Conservation (phyloP, 106 monocot species). For the Dendrobium nobile region DNA sequence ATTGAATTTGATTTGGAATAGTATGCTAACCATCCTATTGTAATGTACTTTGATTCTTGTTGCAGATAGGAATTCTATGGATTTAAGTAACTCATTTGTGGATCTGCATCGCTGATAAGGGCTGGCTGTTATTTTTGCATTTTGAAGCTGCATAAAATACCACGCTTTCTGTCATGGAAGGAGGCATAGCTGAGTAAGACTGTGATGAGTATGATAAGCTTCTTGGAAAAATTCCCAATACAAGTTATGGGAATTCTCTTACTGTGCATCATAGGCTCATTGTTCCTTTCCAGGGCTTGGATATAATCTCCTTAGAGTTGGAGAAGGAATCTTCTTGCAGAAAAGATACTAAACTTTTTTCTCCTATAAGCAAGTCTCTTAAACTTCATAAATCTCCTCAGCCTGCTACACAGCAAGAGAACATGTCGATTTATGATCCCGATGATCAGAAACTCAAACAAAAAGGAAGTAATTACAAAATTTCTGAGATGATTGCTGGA, state of each 20-base stretch:
- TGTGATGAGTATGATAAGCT: constrained; percentile 11
- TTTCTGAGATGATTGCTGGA: neutral
- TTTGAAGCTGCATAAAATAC: neutral
- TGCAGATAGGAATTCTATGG: neutral
- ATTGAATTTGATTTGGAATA: neutral
- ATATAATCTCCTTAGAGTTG: neutral
- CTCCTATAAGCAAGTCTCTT: neutral
- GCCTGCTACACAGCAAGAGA: neutral
- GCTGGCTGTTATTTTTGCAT: constrained; percentile 3
- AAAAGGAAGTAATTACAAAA: neutral
- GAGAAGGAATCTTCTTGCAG: neutral
- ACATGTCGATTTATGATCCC: neutral
- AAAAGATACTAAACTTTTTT: neutral
- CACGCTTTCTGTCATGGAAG: constrained; percentile 12
- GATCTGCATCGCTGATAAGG: constrained; percentile 12
- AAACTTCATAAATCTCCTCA: constrained; percentile 7
- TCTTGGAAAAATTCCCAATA: constrained; percentile 16
- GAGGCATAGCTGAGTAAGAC: constrained; percentile 4
- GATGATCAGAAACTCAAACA: constrained; percentile 1
- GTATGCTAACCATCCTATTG: neutral
- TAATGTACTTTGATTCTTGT: neutral
- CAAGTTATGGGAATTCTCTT: constrained; percentile 6
- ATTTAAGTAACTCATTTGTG: constrained; percentile 1
- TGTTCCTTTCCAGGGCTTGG: neutral
- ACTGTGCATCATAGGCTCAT: neutral